Base-by-base conservation (phyloP, 2,329 filamentous ascomycete genomes). In the Pseudogymnoascus sp. region DNA sequence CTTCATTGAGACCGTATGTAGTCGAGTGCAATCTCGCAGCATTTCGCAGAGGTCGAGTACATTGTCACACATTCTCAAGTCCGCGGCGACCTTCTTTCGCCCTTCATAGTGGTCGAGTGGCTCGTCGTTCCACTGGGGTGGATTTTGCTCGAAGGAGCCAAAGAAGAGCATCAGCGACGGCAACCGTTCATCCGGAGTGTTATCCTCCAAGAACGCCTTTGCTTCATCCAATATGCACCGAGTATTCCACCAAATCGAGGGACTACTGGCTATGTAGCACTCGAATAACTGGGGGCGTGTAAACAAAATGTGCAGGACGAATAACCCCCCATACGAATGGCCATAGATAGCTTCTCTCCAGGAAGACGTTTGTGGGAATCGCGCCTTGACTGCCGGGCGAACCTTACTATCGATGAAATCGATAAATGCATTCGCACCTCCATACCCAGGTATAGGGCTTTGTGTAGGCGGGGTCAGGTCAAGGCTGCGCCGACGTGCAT, bases 21-120 rank as follows among this genome's bases (percentile, higher is more conserved):
- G 6, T 19, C 49, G 49, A 55, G 28, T 55, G 49, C 49, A 55
- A 33, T 33, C 49, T 55, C 11, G n/a, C n/a, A 55, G 49, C 49
- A 30, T 33, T 9, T 55, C 49, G 28, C 49, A 55, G 25, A 55
- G 49, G 5, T 33, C 49, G 49, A 55, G 49, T 19, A 55, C 14
- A 33, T 55, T 55, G 16, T 33, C 49, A 55, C 49, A n/a, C 49
- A 55, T 55, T 16, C 49, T 55, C 9, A 55, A 55, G n/a, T 55
- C 49, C 16, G 49, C 28, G 5, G 49, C 49, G 9, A 55, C 11
- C 28, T 55, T n/a, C 49, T 55, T 55, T 55, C 49, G 49, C 28
- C n/a, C 49, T 33, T 55, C 49, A 19, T 55, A 55, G 49, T 22
- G 49, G 5, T 55, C 49, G 9, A 55, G 49, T 55, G 49, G 25